Evolutionary conservation across 345 rosid species (phyloP).

Genomic region (Adansonia digitata): DNA sequence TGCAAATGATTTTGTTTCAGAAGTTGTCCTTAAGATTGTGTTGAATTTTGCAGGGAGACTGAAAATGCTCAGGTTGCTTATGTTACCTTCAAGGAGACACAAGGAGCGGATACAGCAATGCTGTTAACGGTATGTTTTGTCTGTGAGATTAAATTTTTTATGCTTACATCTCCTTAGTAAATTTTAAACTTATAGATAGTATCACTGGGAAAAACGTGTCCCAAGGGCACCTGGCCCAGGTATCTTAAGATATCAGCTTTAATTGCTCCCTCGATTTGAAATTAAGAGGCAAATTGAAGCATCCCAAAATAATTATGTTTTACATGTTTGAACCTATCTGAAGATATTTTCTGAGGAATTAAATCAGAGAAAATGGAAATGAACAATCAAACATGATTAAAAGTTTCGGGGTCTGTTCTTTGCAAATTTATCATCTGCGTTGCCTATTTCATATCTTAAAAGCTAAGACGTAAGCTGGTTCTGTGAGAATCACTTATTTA

Average conservation of each 20-base stretch:
- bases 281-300: constrained; percentile 18
- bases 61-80: constrained; percentile 36
- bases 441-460: background rate
- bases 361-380: background rate
- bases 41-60: constrained; percentile 29
- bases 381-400: background rate
- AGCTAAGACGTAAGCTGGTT: background rate
- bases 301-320: background rate
- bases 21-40: constrained; percentile 1
- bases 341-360: background rate
- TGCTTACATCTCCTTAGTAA: background rate
- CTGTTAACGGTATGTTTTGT: constrained; percentile 44
- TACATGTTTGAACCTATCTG: background rate
- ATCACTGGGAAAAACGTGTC: background rate
- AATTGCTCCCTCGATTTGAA: constrained; percentile 34
- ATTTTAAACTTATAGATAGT: background rate
- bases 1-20: background rate
- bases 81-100: constrained; percentile 48
- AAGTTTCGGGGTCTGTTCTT: background rate
- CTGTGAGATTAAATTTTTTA: background rate
- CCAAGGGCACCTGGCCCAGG: constrained; percentile 23
- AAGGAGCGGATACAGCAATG: constrained; percentile 48
- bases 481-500: background rate
- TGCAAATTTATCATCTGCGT: background rate
- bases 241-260: background rate